These are phyloP conservation scores for Stentor roeselii DNA, from an alignment of 73 alveolate species.

Conservation along the genomic window DNA sequence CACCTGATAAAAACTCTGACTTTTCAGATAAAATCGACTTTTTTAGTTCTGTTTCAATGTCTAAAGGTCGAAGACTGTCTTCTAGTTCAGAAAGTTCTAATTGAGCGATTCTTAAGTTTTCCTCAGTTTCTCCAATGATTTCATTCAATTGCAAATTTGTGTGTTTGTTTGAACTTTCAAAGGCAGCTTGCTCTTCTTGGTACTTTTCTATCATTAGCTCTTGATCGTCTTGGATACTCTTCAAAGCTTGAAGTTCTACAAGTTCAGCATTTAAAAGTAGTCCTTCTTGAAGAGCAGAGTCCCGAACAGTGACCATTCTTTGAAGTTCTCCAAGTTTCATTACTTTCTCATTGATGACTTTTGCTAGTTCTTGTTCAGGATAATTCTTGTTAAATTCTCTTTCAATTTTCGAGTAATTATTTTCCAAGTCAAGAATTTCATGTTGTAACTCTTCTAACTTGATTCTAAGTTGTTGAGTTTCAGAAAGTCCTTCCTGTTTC, in stretches of 20 bases:
- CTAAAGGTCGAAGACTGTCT: neutral
- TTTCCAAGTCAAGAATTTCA: neutral
- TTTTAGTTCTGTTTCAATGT: neutral
- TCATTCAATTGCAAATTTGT: neutral
- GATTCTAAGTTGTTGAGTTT: neutral
- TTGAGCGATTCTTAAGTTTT: neutral
- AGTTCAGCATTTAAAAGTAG: neutral
- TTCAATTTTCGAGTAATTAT: neutral
- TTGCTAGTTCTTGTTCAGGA: constrained; percentile 2
- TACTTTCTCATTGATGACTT: neutral
- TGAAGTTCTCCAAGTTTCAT: neutral
- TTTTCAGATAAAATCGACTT: neutral
- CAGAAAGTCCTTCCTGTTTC: neutral
- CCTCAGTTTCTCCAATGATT: neutral
- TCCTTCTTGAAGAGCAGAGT: neutral
- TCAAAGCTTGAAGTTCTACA: neutral
- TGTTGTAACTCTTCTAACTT: neutral
- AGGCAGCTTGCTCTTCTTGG: neutral
- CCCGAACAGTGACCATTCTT: neutral
- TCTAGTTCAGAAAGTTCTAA: neutral
- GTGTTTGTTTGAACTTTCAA: neutral
- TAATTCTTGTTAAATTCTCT: neutral
- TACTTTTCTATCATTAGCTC: neutral
- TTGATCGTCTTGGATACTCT: neutral
- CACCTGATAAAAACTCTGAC: neutral